Conservation (phyloP, 1,284 basidiomycete genomes). For the Flammula alnicola region DNA sequence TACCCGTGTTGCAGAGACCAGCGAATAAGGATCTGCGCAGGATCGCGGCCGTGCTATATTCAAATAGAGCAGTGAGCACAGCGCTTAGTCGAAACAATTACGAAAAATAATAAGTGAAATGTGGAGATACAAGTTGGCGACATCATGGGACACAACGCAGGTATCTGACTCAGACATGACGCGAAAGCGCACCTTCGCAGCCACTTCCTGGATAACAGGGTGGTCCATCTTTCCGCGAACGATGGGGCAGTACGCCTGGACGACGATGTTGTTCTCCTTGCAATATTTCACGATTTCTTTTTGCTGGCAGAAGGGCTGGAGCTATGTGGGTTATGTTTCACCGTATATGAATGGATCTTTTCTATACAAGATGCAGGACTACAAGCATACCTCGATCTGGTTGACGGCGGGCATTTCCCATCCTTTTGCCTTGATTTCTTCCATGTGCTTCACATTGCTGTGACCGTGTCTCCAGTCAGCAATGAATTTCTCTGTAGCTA, state of each 20-base stretch:
- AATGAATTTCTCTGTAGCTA: too few relatives aligned
- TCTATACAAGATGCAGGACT: too few relatives aligned
- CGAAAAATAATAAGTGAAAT: too few relatives aligned
- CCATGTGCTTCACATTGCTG: slow-evolving; percentile 78
- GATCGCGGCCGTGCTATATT: slow-evolving; percentile 52
- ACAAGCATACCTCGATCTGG: slow-evolving; percentile 73
- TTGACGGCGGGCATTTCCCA: slow-evolving; percentile 75
- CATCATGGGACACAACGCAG: too few relatives aligned
- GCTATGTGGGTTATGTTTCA: too few relatives aligned
- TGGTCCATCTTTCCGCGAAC: slow-evolving; percentile 65
- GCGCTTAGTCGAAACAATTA: too few relatives aligned
- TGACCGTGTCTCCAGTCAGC: too few relatives aligned
- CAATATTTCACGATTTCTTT: slow-evolving; percentile 81
- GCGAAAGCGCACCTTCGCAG: slow-evolving; percentile 52
- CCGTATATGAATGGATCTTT: too few relatives aligned
- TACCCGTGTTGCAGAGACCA: slow-evolving; percentile 87
- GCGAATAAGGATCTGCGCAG: slow-evolving; percentile 78
- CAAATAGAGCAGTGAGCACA: slow-evolving; percentile 4
- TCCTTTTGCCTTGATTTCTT: slow-evolving; percentile 71
- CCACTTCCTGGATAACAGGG: slow-evolving; percentile 54
- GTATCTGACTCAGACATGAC: too few relatives aligned
- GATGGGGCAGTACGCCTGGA: slow-evolving; percentile 83
- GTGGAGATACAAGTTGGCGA: too few relatives aligned
- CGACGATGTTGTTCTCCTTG: slow-evolving; percentile 63
- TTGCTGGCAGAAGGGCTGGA: slow-evolving; percentile 88